Conservation (phyloP, 371 early-diverging fungal genomes). For the Mortierella sp. region DNA sequence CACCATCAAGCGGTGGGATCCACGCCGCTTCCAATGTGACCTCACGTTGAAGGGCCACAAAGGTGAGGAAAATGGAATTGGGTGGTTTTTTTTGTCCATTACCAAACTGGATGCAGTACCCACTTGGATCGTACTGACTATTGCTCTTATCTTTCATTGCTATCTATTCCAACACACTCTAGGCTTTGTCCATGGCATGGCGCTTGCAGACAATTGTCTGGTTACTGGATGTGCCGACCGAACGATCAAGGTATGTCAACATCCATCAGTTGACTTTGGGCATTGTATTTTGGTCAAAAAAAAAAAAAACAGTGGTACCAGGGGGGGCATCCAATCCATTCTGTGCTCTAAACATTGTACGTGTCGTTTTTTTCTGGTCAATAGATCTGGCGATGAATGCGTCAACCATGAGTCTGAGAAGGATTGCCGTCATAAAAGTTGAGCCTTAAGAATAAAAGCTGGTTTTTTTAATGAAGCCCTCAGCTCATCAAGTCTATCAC, state of each 20-base stretch:
- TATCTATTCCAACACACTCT: neutral
- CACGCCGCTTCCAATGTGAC: conserved; percentile 62
- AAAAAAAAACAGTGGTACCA: neutral
- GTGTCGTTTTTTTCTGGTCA: neutral
- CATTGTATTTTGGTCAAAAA: neutral
- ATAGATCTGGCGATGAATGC: conserved; percentile 22
- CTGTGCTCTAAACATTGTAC: too few species aligned
- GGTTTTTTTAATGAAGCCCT: too few species aligned
- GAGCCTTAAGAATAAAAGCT: too few species aligned
- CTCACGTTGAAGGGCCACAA: conserved; percentile 73
- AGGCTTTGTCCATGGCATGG: conserved; percentile 72
- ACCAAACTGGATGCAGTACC: neutral
- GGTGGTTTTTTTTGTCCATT: neutral
- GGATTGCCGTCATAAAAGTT: too few species aligned
- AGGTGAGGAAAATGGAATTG: conserved; percentile 57
- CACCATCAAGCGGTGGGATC: conserved; percentile 76
- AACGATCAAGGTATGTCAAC: conserved; percentile 60
- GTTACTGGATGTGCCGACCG: conserved; percentile 75
- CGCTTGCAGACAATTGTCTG: conserved; percentile 57
- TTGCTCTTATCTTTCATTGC: too few species aligned
- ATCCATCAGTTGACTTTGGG: too few species aligned
- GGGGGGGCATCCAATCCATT: neutral
- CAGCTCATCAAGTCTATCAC: neutral
- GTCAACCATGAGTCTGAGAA: too few species aligned
- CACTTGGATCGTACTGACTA: neutral